Conservation (phyloP, 257 asterid species). For the Catharanthus roseus region DNA sequence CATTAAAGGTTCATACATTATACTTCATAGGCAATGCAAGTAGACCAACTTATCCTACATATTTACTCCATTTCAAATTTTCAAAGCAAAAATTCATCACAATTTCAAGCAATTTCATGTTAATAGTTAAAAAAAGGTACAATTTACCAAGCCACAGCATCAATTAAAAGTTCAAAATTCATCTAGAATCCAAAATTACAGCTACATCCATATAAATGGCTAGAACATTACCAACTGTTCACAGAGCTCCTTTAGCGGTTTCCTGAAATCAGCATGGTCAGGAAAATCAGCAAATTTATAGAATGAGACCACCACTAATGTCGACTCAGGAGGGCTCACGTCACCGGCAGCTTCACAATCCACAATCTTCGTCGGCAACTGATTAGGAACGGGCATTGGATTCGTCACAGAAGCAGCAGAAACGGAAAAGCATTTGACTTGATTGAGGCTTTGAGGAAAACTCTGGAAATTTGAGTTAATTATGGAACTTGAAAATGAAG, state of each 20-base stretch:
- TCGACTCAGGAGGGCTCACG: constrained; percentile 23
- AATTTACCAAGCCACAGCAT: no score
- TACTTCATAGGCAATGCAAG: background rate
- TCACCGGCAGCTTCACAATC: constrained; percentile 5
- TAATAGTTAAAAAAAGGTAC: background rate
- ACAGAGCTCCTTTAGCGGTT: constrained; percentile 74
- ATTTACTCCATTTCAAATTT: background rate
- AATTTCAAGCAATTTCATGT: background rate
- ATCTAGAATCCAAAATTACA: background rate
- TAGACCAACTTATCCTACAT: background rate
- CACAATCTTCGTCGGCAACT: background rate
- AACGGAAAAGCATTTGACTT: constrained; percentile 29
- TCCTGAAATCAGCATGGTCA: constrained; percentile 66
- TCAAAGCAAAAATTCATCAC: background rate
- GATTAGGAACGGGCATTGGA: constrained; percentile 11
- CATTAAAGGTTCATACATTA: background rate
- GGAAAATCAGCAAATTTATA: constrained; percentile 77
- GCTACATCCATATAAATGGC: background rate
- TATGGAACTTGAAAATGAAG: constrained; percentile 31
- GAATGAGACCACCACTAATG: constrained; percentile 73
- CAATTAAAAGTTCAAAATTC: no score
- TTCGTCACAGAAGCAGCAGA: constrained; percentile 14
- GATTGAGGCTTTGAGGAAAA: constrained; percentile 17
- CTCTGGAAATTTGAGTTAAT: constrained; percentile 20
- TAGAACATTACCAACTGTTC: constrained; percentile 50